These are phyloP conservation scores for Albifimbria verrucaria DNA, from an alignment of 2,329 filamentous ascomycete species.

Conservation along the genomic window DNA sequence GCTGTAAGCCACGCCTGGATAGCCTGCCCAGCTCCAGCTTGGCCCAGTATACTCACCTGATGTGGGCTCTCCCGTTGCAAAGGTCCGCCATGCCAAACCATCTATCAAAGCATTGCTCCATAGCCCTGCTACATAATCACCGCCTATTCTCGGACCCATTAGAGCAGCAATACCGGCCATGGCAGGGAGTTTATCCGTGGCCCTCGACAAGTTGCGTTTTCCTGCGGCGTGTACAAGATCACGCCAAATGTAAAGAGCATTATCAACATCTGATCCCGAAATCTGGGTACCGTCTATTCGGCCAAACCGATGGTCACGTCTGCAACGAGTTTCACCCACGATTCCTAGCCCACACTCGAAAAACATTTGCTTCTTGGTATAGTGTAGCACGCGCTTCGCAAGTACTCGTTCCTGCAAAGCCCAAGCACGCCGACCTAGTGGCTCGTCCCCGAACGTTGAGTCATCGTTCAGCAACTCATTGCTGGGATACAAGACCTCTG, in stretches of 20 bases:
- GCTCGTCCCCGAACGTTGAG: constrained; percentile 2
- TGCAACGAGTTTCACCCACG: constrained; percentile 6
- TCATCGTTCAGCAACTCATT: neutral
- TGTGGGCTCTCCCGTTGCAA: neutral
- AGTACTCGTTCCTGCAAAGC: constrained; percentile 2
- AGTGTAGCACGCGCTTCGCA: neutral
- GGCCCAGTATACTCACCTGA: constrained; percentile 10
- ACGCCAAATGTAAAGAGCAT: neutral
- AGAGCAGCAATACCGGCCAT: constrained; percentile 12
- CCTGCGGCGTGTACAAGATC: constrained; percentile 4
- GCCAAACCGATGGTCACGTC: neutral
- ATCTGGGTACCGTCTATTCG: neutral
- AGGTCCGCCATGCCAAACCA: constrained; percentile 11
- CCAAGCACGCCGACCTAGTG: neutral
- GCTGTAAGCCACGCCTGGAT: constrained; percentile 7
- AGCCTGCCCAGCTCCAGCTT: constrained; percentile 17
- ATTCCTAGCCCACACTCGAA: constrained; percentile 9
- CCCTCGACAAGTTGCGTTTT: constrained; percentile 6
- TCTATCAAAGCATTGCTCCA: constrained; percentile 11
- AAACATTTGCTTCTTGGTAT: constrained; percentile 3
- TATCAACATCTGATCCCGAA: no score
- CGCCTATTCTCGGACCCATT: constrained; percentile 4
- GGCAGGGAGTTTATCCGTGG: constrained; percentile 13
- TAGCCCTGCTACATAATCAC: constrained; percentile 12
- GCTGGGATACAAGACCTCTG: neutral